These are phyloP conservation scores for Eremochloa ophiuroides DNA, from an alignment of 176 grass and related monocot species.

Conservation along the genomic window DNA sequence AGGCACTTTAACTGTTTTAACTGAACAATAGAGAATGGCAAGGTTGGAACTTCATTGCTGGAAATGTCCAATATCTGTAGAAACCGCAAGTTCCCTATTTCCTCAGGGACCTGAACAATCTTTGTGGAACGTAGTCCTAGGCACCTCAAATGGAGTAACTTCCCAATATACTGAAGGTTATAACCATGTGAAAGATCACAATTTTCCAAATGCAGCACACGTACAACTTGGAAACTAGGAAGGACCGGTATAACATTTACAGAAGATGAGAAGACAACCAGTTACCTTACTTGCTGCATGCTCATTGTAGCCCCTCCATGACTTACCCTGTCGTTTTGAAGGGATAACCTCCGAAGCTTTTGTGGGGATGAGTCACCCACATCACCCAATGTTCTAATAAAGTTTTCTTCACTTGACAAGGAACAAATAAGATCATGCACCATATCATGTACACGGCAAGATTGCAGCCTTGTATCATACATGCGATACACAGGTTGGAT, in stretches of 20 bases:
- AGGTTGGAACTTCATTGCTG: not conserved
- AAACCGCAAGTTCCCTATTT: not conserved
- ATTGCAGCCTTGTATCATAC: no score
- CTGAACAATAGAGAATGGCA: not conserved
- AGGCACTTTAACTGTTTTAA: not conserved
- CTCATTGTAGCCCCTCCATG: not conserved
- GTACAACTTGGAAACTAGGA: not conserved
- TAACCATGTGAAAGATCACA: not conserved
- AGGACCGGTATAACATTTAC: fast-evolving
- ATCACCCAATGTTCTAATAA: not conserved
- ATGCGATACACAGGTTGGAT: not conserved
- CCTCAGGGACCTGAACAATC: not conserved
- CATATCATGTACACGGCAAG: conserved; percentile 1
- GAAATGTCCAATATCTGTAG: not conserved
- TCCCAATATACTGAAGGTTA: not conserved
- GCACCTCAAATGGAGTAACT: not conserved
- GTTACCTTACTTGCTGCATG: not conserved
- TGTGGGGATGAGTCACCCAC: fast-evolving
- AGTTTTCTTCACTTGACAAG: not conserved
- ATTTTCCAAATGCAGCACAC: not conserved
- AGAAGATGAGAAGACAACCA: not conserved
- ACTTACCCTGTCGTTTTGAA: not conserved
- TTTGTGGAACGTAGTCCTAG: not conserved
- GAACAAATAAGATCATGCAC: not conserved
- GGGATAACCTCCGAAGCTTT: not conserved